Conservation (phyloP, 441 rosid genomes). For the Dalechampia spathulata region DNA sequence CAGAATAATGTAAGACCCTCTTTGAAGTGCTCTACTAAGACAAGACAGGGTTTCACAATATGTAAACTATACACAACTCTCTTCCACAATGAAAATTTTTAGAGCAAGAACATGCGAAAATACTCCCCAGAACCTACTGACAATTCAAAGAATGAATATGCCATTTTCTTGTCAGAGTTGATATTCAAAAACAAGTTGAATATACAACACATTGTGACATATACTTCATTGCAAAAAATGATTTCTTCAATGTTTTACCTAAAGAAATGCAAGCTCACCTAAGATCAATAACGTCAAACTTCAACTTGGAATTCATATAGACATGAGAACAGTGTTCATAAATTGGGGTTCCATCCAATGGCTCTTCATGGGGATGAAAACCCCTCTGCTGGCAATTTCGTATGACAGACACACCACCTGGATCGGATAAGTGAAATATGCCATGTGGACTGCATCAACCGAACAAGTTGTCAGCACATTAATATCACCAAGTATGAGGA, state of each 20-base stretch:
- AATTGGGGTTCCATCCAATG: constrained; percentile 65
- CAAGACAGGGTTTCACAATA: too few species aligned
- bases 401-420: constrained; percentile 75
- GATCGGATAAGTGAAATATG: constrained; percentile 90
- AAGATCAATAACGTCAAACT: constrained; percentile 75
- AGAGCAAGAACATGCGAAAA: not conserved
- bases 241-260: not conserved
- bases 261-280: constrained; percentile 32
- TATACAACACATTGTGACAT: constrained; percentile 17
- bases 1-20: too few species aligned
- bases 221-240: not conserved
- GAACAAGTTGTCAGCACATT: constrained; percentile 1
- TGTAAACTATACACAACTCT: not conserved
- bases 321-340: constrained; percentile 98
- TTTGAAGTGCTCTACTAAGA: too few species aligned
- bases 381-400: constrained; percentile 96
- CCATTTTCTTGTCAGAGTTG: constrained; percentile 1
- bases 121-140: not conserved
- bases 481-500: not conserved
- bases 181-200: constrained; percentile 3
- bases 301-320: constrained; percentile 57
- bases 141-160: not conserved
- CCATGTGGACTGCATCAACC: constrained; percentile 61
- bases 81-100: not conserved
- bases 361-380: constrained; percentile 96